phyloP scores from a whole-genome alignment of 73 alveolate species.

The Tetrahymena thermophila region DNA sequence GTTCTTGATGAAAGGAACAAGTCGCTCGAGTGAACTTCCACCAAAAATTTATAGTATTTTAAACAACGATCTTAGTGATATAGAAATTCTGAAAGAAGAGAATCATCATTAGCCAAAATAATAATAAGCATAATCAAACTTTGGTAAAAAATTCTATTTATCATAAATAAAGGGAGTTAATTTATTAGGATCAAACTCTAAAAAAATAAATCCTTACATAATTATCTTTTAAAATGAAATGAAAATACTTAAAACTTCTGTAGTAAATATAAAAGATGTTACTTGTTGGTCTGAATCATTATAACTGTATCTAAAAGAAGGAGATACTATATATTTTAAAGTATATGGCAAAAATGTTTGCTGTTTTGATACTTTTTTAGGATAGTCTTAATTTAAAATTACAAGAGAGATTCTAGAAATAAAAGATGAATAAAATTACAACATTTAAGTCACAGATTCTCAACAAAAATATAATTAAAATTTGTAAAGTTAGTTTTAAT shows the following conservation, averaged over 20 bases:
- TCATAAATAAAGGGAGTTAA: not conserved
- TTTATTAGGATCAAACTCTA: not conserved
- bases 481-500: not conserved
- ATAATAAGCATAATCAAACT: too few relatives aligned
- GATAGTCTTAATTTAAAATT: not conserved
- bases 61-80: not conserved
- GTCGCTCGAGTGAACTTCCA: not conserved
- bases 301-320: not conserved
- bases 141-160: not conserved
- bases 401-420: not conserved
- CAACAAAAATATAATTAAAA: not conserved
- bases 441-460: not conserved
- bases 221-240: too few relatives aligned
- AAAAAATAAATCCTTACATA: not conserved
- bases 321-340: not conserved
- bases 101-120: too few relatives aligned
- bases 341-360: not conserved
- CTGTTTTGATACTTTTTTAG: not conserved
- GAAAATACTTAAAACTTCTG: not conserved
- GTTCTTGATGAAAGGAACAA: not conserved
- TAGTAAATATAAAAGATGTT: not conserved
- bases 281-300: not conserved
- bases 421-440: not conserved
- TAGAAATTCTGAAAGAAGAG: too few relatives aligned
- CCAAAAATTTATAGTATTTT: not conserved